These are phyloP conservation scores for Raffaelea albimanens DNA, from an alignment of 2,329 filamentous ascomycete genomes.

Conservation along the genomic window DNA sequence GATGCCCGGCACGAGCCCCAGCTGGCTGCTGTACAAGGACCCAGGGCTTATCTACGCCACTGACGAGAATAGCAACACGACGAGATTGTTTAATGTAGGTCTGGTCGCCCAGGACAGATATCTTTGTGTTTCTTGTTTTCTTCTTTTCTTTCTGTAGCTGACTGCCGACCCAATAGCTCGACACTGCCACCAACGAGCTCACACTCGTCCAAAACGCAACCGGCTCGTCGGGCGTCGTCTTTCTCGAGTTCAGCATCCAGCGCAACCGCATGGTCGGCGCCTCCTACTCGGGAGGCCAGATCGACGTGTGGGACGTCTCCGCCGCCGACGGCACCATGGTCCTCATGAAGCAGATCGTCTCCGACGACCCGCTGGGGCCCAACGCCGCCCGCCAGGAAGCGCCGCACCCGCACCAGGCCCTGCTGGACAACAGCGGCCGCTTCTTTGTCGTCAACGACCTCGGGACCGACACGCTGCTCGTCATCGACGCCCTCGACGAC, in stretches of 20 bases:
- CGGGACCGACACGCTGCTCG: constrained; percentile 35
- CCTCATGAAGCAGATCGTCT: constrained; percentile 27
- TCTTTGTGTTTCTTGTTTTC: constrained; percentile 5
- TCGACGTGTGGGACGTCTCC: constrained; percentile 37
- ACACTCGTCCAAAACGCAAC: constrained; percentile 18
- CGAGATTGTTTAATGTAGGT: constrained; percentile 26
- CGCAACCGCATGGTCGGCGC: constrained; percentile 34
- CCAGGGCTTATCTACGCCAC: constrained; percentile 34
- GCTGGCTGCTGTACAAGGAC: constrained; percentile 34
- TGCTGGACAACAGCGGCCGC: constrained; percentile 37
- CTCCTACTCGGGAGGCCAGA: constrained; percentile 28
- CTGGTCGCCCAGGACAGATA: too few species aligned
- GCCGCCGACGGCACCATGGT: constrained; percentile 22
- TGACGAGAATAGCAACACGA: constrained; percentile 32
- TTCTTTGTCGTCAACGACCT: constrained; percentile 41
- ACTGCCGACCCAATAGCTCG: constrained; percentile 19
- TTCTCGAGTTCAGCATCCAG: constrained; percentile 35
- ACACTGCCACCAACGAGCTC: constrained; percentile 22
- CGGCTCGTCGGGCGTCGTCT: constrained; percentile 34
- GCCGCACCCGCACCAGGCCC: constrained; percentile 36
- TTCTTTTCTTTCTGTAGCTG: not conserved
- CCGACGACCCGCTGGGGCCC: constrained; percentile 24
- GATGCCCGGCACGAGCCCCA: constrained; percentile 23
- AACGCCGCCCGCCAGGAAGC: constrained; percentile 22
- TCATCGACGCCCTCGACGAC: constrained; percentile 34